These are phyloP conservation scores for Aureobasidium sp. DNA, from an alignment of 2,329 filamentous ascomycete genomes.

Conservation along the genomic window DNA sequence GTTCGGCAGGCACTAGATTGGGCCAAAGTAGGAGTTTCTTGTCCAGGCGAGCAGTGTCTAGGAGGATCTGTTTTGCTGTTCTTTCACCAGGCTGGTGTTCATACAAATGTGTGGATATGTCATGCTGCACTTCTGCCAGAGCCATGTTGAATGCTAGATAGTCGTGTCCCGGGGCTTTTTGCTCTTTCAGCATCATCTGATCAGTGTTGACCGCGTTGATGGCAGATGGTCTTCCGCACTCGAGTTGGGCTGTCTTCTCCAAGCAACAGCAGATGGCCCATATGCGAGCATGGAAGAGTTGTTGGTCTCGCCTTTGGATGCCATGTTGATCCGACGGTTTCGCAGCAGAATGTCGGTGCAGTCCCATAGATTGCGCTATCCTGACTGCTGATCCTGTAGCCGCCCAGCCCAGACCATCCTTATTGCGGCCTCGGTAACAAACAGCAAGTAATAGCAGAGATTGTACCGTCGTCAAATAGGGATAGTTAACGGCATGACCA, in stretches of 20 bases:
- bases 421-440: slow-evolving; percentile 5
- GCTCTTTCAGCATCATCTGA: slow-evolving; percentile 5
- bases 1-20: slow-evolving; percentile 1
- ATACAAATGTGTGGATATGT: slow-evolving; percentile 11
- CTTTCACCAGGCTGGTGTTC: slow-evolving; percentile 13
- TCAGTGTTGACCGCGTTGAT: slow-evolving; percentile 6
- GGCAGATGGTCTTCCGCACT: slow-evolving; percentile 10
- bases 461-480: slow-evolving; percentile 10
- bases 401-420: slow-evolving; percentile 2
- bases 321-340: slow-evolving; percentile 3
- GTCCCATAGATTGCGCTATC: slow-evolving; percentile 8
- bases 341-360: slow-evolving; percentile 1
- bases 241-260: slow-evolving; percentile 6
- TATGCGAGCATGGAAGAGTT: slow-evolving; percentile 5
- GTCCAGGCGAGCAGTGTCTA: slow-evolving; percentile 8
- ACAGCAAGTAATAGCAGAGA: slow-evolving; percentile 1
- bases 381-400: slow-evolving; percentile 5
- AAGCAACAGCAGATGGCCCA: slow-evolving; percentile 10
- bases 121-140: slow-evolving; percentile 9
- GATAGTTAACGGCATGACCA: slow-evolving; percentile 7
- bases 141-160: slow-evolving; percentile 9
- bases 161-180: slow-evolving; percentile 3
- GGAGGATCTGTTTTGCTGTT: not conserved
- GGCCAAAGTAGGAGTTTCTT: slow-evolving; percentile 9
- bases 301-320: slow-evolving; percentile 2